Base-by-base conservation (phyloP, 108 stramenopile species). In the Nitzschia sp. region DNA sequence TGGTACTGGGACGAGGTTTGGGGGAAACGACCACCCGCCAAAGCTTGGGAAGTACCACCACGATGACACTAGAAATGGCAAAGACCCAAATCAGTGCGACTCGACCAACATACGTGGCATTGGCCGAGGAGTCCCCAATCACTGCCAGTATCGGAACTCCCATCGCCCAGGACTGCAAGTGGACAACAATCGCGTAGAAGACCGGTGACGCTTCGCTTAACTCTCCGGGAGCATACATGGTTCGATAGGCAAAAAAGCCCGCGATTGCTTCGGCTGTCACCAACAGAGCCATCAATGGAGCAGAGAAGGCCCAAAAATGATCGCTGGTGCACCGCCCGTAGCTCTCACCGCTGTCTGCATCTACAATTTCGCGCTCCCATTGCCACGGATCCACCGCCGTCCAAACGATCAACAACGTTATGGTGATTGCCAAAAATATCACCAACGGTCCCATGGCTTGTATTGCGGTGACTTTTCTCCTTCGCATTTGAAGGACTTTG, bases 301-400 rank as follows among this genome's bases (percentile, higher is more conserved):
- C 27, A 31, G 29, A 59, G 27, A 31, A 59, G 26, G 58, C 58
- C 36, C 33, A 41, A 8, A 8, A 19, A 5, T 59, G 19, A 6
- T 59, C 58, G 36, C 36, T 13, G 5, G 33, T 44, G 58, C 58
- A 59, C 5, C 23, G 23, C 6, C 26, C 38, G 38, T 41, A 41
- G 6, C 9, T 9, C 38, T 41, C 38, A 9, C 9, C 38, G 3
- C 21, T 30, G 29, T 62, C 28, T 63, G 48, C 70, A 29, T 58
- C 33, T 11, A 67, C 21, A 1, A 31, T 57, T 19, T 13, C 5
- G 2, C 73, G 73, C 19, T 34, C 57, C 56, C 56, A 74, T 35
- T 16, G 3, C 34, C 57, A 60, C 5, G 73, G 73, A 58, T 74
- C 73, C 21, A 58, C 57, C 2, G 67, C 5, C 2, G 66, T 66